Evolutionary conservation across 257 asterid species (phyloP), one percentile per base, ranked within the genome.

Genomic region (Nicotiana obtusifolia): DNA sequence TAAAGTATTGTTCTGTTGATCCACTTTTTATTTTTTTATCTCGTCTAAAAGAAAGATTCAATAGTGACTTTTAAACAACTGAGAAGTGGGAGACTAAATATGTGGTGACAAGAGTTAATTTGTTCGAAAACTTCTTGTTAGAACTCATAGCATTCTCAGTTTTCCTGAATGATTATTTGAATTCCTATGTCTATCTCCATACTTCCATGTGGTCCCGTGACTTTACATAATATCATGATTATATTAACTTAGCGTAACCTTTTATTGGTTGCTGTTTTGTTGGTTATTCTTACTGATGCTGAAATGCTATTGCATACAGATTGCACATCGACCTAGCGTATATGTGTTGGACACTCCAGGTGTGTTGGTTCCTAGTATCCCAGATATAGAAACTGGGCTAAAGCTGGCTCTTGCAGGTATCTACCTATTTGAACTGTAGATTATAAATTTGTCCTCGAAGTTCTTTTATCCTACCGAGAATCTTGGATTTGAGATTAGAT

Each of bases 331-430:
- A 82, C 99, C 99, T 76, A 94, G 98, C 89, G 91, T 95, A 87
- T 94, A 95, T 61, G 97, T 95, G 66, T 85, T 95, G 93, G 99
- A 95, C 87, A 89, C 93, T 19, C 99, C 98, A 0, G 99, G 99
- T 79, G 99, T 95, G 82, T 88, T 95, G 89, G 98, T 95, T 80
- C 99, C 98, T 56, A 93, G 94, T 85, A 92, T 95, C 71, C 91
- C 96, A 41, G 93, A 93, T 78, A 81, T 95, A 73, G 99, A 91
- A 84, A 92, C 98, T 16, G 99, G 98, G 68, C 84, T 94, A 86
- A 95, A 94, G 94, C 93, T 95, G 85, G 96, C 98, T 60, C 91
- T 94, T 60, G 91, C 98, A 94, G 99, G 99, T 94, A 81, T 49
- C 41, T 2, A 8, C 61, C 41, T 15, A 33, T 17, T 67, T 67